Percentiles rank a stretch among this genome's conserved stretches.
These are phyloP conservation scores for Tricholoma hemisulphureum DNA, from an alignment of 768 basidiomycete genomes.

Conservation along the genomic window DNA sequence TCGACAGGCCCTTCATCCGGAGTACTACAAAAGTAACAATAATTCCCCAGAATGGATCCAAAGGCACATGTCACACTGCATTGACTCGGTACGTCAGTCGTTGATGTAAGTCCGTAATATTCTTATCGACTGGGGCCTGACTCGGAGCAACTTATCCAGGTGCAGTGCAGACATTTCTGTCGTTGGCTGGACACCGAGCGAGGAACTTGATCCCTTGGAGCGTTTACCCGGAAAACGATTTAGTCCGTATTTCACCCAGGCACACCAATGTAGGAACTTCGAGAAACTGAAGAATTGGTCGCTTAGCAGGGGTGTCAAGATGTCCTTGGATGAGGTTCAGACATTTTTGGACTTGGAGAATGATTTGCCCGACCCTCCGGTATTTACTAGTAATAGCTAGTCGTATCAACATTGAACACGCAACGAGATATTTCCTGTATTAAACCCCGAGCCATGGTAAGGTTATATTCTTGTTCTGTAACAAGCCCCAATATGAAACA, in stretches of 20 bases:
- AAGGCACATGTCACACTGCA: background rate
- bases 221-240: background rate
- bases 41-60: no score
- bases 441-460: no score
- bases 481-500: no score
- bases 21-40: background rate
- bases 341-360: background rate
- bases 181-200: background rate
- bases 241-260: background rate
- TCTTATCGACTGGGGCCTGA: background rate
- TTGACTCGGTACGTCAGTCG: background rate
- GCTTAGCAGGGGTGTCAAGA: background rate
- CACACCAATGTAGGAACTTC: background rate
- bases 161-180: background rate
- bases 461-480: no score
- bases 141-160: background rate
- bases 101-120: background rate
- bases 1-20: background rate
- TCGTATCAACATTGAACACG: no score
- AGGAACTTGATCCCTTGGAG: no score
- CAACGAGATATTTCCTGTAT: no score
- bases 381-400: no score
- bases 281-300: background rate
- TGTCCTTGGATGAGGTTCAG: background rate
- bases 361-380: background rate